These are phyloP conservation scores for Pleurotus platypus DNA, from an alignment of 768 basidiomycete species.

Conservation along the genomic window DNA sequence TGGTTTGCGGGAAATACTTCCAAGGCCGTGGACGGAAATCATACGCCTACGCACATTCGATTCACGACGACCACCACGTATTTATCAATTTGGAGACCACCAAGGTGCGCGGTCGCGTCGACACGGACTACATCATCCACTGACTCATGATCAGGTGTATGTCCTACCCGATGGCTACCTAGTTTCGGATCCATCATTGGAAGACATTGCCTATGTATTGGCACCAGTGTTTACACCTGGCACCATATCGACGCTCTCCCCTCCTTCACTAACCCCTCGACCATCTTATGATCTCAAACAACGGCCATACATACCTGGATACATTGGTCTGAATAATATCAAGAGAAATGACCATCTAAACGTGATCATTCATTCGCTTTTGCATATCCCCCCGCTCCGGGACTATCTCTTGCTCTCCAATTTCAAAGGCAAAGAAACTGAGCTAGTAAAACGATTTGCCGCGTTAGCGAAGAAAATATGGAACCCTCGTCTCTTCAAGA, in stretches of 20 bases:
- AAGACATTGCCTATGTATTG: slow-evolving; percentile 91
- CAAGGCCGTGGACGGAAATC: slow-evolving; percentile 93
- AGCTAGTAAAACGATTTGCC: slow-evolving; percentile 86
- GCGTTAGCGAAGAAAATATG: slow-evolving; percentile 89
- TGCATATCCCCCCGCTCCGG: slow-evolving; percentile 88
- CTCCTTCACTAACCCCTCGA: slow-evolving; percentile 56
- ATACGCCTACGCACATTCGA: slow-evolving; percentile 95
- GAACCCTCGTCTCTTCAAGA: slow-evolving; percentile 96
- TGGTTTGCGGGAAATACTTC: slow-evolving; percentile 98
- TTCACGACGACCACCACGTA: slow-evolving; percentile 97
- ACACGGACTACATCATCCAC: slow-evolving; percentile 10
- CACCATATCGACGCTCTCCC: slow-evolving; percentile 52
- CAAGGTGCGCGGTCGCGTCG: slow-evolving; percentile 53
- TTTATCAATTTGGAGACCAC: slow-evolving; percentile 94
- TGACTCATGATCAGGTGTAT: slow-evolving; percentile 66
- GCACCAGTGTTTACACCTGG: slow-evolving; percentile 77
- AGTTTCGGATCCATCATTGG: slow-evolving; percentile 93
- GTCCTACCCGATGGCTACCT: slow-evolving; percentile 96
- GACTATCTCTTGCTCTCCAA: slow-evolving; percentile 81
- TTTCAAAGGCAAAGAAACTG: slow-evolving; percentile 72
- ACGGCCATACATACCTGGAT: slow-evolving; percentile 86
- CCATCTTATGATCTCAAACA: slow-evolving; percentile 83
- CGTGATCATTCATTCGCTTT: slow-evolving; percentile 89
- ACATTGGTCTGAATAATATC: slow-evolving; percentile 96
- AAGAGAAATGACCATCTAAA: slow-evolving; percentile 98